A percentile compares a stretch with the other conserved stretches of the same genome.
phyloP scores from a whole-genome alignment of 2,329 filamentous ascomycete species.

The Colletotrichum acutatum region DNA sequence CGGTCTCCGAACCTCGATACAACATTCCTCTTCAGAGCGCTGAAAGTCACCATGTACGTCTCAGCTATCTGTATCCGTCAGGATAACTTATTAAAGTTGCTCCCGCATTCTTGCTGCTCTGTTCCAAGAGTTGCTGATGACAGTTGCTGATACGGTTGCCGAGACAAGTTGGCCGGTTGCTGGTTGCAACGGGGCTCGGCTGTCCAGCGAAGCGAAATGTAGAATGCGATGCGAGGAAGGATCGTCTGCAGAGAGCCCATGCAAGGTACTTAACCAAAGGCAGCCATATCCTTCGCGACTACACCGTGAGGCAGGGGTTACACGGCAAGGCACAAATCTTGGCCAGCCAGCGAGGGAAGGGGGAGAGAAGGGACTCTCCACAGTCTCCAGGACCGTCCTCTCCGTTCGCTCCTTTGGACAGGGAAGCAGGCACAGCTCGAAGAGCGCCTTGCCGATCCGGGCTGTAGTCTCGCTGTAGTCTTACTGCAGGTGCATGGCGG shows the following conservation, averaged over 20 bases:
- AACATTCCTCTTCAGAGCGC: background rate
- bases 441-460: constrained; percentile 16
- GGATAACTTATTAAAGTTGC: background rate
- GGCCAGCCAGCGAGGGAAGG: background rate
- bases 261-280: constrained; percentile 30
- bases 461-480: background rate
- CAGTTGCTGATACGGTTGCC: constrained; percentile 8
- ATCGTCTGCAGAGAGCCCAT: constrained; percentile 12
- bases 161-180: constrained; percentile 16
- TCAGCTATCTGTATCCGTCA: too few species aligned
- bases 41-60: too few species aligned
- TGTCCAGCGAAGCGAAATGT: constrained; percentile 27
- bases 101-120: background rate
- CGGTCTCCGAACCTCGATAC: constrained; percentile 5
- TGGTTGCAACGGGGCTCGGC: constrained; percentile 27
- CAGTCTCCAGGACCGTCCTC: background rate
- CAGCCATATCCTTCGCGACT: constrained; percentile 16
- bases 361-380: constrained; percentile 4
- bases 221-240: constrained; percentile 18
- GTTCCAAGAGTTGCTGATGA: background rate
- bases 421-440: constrained; percentile 18
- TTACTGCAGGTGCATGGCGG: background rate
- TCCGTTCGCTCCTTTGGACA: background rate
- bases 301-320: constrained; percentile 3
- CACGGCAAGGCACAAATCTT: background rate